A percentile compares a stretch with the other conserved stretches of the same genome.
Conservation (phyloP, 2,329 filamentous ascomycete genomes). For the Rhinocladiella mackenziei region DNA sequence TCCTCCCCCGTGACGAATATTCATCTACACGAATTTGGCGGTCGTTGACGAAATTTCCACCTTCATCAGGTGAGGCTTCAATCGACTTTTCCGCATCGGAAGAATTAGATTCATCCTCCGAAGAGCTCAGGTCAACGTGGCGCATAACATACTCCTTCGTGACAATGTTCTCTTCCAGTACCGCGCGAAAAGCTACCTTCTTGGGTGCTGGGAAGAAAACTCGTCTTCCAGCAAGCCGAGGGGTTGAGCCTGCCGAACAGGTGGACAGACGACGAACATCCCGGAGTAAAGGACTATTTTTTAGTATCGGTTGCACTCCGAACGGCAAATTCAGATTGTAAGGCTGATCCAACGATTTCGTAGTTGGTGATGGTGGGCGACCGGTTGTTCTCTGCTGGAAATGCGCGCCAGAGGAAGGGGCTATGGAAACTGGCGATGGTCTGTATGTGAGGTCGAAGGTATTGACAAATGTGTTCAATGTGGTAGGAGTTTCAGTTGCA, state of each 20-base stretch:
- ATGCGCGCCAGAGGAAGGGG: constrained; percentile 32
- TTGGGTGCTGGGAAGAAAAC: constrained; percentile 54
- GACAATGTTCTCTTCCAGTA: constrained; percentile 57
- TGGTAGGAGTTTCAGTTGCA: constrained; percentile 52
- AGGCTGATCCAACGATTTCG: constrained; percentile 21
- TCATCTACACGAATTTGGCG: constrained; percentile 13
- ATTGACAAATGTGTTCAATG: constrained; percentile 60
- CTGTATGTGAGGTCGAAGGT: constrained; percentile 49
- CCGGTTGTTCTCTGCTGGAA: constrained; percentile 15
- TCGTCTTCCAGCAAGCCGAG: constrained; percentile 38
- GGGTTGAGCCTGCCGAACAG: constrained; percentile 35
- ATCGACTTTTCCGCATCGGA: constrained; percentile 17
- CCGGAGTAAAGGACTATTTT: constrained; percentile 43
- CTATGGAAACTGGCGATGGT: constrained; percentile 36
- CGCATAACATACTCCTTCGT: constrained; percentile 53
- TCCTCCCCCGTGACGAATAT: constrained; percentile 10
- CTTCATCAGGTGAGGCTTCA: constrained; percentile 7
- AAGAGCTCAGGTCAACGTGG: constrained; percentile 50
- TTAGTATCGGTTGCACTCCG: constrained; percentile 45
- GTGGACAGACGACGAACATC: constrained; percentile 38
- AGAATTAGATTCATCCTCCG: constrained; percentile 19
- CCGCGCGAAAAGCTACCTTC: constrained; percentile 53
- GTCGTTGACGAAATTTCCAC: background rate
- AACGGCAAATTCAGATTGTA: constrained; percentile 42
- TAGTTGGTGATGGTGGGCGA: constrained; percentile 25